phyloP scores from a whole-genome alignment of 1,284 basidiomycete genomes.

The Sanghuangporus sanghuang region DNA sequence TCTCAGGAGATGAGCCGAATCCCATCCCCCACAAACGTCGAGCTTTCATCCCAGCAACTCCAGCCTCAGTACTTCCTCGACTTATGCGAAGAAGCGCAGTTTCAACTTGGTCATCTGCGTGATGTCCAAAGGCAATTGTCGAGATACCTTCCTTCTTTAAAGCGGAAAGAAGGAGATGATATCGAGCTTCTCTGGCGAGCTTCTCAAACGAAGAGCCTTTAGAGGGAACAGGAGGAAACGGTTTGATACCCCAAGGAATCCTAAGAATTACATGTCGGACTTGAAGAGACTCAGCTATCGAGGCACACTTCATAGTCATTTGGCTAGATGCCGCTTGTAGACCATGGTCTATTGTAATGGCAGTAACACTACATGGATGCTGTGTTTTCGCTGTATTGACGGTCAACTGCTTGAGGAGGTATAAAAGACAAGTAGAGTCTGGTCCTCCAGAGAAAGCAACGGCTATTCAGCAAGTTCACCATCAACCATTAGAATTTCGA shows the following conservation, averaged over 20 bases:
- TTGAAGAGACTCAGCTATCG: conserved; percentile 38
- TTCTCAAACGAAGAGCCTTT: conserved; percentile 41
- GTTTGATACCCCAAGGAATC: conserved; percentile 51
- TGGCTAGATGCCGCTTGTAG: conserved; percentile 49
- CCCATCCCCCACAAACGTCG: conserved; percentile 76
- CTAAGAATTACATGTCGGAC: conserved; percentile 40
- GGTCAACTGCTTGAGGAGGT: conserved; percentile 47
- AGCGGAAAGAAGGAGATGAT: conserved; percentile 44
- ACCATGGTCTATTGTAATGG: conserved; percentile 62
- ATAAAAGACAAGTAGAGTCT: conserved; percentile 72
- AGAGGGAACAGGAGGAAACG: conserved; percentile 41
- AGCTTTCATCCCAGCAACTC: conserved; percentile 60
- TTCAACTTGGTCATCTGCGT: conserved; percentile 76
- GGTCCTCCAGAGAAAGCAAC: conserved; percentile 76
- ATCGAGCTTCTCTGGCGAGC: conserved; percentile 53
- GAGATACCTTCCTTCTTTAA: conserved; percentile 37
- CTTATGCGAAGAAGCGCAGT: conserved; percentile 66
- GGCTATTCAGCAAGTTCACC: conserved; percentile 32
- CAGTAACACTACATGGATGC: conserved; percentile 37
- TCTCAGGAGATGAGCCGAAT: conserved; percentile 25
- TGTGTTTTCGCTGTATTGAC: conserved; percentile 12
- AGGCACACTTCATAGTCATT: conserved; percentile 49
- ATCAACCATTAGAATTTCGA: neutral
- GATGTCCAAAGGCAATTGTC: conserved; percentile 62
- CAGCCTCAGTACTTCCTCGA: conserved; percentile 46